A percentile compares a stretch with the other conserved stretches of the same genome.
Conservation (phyloP, 306 rosid species). For the Dicorynia guianensis region DNA sequence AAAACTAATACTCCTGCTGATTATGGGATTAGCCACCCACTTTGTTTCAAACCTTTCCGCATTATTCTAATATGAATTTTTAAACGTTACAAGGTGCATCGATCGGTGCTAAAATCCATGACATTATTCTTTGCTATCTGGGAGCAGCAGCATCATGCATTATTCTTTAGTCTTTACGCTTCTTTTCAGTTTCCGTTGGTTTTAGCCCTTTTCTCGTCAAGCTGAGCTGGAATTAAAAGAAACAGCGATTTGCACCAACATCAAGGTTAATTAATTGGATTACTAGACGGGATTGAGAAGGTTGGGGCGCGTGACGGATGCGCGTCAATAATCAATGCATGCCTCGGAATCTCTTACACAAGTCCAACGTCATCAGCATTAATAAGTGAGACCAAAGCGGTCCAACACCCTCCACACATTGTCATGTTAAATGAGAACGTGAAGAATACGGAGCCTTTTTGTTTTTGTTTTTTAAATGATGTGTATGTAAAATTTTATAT, state of each 20-base stretch:
- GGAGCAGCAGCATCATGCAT: not conserved
- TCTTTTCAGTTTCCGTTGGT: no score
- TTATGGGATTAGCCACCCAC: no score
- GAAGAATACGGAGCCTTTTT: no score
- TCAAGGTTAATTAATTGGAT: slow-evolving; percentile 28
- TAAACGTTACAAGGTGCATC: not conserved
- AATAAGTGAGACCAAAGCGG: slow-evolving; percentile 29
- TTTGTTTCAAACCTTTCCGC: slow-evolving; percentile 6
- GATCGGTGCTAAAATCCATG: not conserved
- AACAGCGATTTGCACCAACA: slow-evolving; percentile 37
- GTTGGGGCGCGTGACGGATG: not conserved
- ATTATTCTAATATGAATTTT: slow-evolving; percentile 2
- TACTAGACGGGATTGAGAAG: not conserved
- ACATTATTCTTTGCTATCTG: not conserved
- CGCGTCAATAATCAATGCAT: slow-evolving; percentile 31
- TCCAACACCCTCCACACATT: slow-evolving; percentile 26
- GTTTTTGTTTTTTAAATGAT: not conserved
- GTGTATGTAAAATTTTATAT: no score
- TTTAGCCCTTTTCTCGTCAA: not conserved
- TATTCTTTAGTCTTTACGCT: no score
- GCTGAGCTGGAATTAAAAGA: not conserved
- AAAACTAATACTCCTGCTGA: no score
- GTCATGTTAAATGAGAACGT: slow-evolving; percentile 25
- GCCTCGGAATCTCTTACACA: slow-evolving; percentile 39
- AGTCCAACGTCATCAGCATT: slow-evolving; percentile 41